These are phyloP conservation scores for Quercus ilex DNA, from an alignment of 306 rosid species.

Conservation along the genomic window DNA sequence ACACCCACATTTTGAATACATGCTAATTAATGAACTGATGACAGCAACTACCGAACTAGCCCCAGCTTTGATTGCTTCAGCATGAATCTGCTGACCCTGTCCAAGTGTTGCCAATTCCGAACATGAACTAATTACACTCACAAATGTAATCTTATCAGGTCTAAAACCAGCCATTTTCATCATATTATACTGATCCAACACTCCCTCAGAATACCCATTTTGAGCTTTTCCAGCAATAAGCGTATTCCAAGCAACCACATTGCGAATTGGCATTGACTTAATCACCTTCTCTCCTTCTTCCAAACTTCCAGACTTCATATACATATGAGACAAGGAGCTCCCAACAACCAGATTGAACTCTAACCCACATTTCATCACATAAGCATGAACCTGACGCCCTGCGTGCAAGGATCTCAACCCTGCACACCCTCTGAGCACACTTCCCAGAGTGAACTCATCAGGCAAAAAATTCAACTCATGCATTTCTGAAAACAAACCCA, in stretches of 20 bases:
- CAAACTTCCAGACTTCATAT: constrained; percentile 79
- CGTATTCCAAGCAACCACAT: constrained; percentile 92
- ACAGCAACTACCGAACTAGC: constrained; percentile 55
- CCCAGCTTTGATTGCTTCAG: constrained; percentile 77
- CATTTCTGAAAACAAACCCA: constrained; percentile 58
- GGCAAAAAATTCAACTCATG: constrained; percentile 57
- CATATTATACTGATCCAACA: constrained; percentile 59
- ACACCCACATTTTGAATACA: constrained; percentile 87
- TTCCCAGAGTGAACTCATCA: constrained; percentile 76
- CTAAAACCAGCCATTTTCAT: constrained; percentile 69
- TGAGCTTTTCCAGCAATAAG: constrained; percentile 90
- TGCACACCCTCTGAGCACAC: constrained; percentile 84
- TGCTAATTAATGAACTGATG: constrained; percentile 67
- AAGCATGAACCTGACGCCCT: constrained; percentile 74
- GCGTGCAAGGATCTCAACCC: constrained; percentile 52
- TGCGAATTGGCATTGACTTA: constrained; percentile 56
- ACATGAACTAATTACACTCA: constrained; percentile 69
- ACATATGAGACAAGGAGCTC: constrained; percentile 89
- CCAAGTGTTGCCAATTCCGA: constrained; percentile 73
- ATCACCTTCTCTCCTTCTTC: constrained; percentile 67
- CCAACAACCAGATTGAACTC: constrained; percentile 70
- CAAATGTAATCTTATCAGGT: constrained; percentile 80
- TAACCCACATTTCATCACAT: constrained; percentile 69
- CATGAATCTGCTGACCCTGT: constrained; percentile 89
- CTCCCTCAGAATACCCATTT: constrained; percentile 53